Percentiles rank a stretch among this genome's conserved stretches.
Conservation (phyloP, 2,329 filamentous ascomycete species). For the Pseudonectria buxi region DNA sequence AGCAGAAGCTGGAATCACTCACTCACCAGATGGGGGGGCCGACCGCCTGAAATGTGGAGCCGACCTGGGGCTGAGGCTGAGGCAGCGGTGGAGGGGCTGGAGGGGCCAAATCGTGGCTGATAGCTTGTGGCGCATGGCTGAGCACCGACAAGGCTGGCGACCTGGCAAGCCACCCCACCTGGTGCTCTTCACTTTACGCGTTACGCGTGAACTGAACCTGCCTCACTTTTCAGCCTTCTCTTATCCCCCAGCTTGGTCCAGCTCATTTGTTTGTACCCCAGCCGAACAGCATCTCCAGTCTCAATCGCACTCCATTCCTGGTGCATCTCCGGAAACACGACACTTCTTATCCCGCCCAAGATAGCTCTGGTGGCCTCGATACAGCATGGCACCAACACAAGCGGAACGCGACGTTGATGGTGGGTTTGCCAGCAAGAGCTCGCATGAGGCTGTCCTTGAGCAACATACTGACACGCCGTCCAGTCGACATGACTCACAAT, state of each 20-base stretch:
- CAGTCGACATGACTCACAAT: slow-evolving; percentile 45
- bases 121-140: slow-evolving; percentile 8
- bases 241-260: slow-evolving; percentile 12
- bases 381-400: slow-evolving; percentile 31
- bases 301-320: not conserved
- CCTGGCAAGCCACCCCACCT: not conserved
- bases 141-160: no score
- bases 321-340: slow-evolving; percentile 1
- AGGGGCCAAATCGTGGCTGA: slow-evolving; percentile 2
- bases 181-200: slow-evolving; percentile 29
- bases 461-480: slow-evolving; percentile 3
- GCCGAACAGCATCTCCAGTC: not conserved
- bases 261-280: slow-evolving; percentile 6
- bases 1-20: not conserved
- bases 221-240: slow-evolving; percentile 24
- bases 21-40: not conserved
- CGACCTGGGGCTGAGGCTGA: not conserved
- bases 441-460: not conserved
- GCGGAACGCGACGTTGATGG: slow-evolving; percentile 31
- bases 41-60: not conserved
- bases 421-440: slow-evolving; percentile 16
- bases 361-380: not conserved
- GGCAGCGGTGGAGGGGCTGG: no score
- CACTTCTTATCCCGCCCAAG: slow-evolving; percentile 7
- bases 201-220: slow-evolving; percentile 25